Evolutionary conservation across 108 stramenopile species (phyloP), one percentile per base, ranked within the genome.

Genomic region (Skeletonema marinoi): DNA sequence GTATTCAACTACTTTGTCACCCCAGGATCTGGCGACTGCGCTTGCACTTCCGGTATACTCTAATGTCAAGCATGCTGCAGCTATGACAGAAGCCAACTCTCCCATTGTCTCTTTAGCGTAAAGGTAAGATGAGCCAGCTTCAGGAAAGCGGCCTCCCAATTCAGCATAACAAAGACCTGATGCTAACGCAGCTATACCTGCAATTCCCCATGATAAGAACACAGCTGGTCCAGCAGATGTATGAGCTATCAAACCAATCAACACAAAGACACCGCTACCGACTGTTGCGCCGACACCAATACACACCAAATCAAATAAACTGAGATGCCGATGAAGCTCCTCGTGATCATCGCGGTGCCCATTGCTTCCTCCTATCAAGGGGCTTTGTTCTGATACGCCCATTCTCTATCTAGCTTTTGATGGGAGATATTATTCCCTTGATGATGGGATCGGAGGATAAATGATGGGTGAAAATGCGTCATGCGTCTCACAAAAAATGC

Each of bases 251-350:
- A 81, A 79, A 8, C 94, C 94, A 19, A 76, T 65, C 62, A 98
- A 69, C 1, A 98, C 97, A 74, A 98, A 98, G 7, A 98, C 91
- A 16, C 97, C 97, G 60, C 74, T 70, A 4, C 95, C 95, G 10
- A 96, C 74, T 3, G 95, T 96, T 30, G 89, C 90, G 0, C 92
- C 91, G 1, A 93, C 85, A 30, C 97, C 97, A 35, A 98, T 70
- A 25, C 82, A 84, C 8, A 96, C 73, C 2, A 98, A 84, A 78
- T 98, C 97, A 72, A 88, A 88, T 35, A 94, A 72, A 12, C 83
- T 60, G 60, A 89, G 67, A 59, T 89, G 88, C 42, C 88, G 74
- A 19, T 31, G 84, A 78, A 19, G 85, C 85, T 17, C 86, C 84
- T 1, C 44, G 87, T 85, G 44, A 54, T 65, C 50, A 25, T 30